phyloP scores from a whole-genome alignment of 345 rosid species.

The Euphorbia lathyris region DNA sequence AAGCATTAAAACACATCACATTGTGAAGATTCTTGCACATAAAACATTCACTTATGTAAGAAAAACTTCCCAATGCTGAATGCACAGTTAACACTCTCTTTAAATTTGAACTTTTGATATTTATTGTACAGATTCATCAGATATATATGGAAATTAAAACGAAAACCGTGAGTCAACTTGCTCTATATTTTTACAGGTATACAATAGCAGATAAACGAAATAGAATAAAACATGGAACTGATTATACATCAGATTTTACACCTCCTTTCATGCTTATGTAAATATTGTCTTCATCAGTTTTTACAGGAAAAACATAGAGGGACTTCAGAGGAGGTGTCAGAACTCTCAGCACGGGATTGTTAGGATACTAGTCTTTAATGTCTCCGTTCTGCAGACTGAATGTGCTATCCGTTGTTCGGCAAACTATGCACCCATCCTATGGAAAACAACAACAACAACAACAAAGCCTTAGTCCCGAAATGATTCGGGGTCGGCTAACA shows the following conservation, averaged over 20 bases:
- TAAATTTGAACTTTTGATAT: neutral
- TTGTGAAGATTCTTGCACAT: no score
- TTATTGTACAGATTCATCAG: neutral
- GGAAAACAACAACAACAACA: no score
- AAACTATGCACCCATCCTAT: constrained; percentile 92
- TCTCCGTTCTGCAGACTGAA: constrained; percentile 76
- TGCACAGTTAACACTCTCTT: neutral
- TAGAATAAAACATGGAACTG: neutral
- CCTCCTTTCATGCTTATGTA: constrained; percentile 57
- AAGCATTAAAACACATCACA: no score
- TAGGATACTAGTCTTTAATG: constrained; percentile 85
- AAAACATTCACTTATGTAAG: no score
- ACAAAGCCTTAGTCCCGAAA: no score
- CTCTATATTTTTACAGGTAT: constrained; percentile 5
- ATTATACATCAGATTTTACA: constrained; percentile 35
- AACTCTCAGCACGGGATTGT: constrained; percentile 79
- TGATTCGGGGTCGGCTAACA: no score
- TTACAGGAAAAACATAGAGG: constrained; percentile 66
- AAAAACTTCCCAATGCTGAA: no score
- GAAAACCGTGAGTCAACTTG: neutral
- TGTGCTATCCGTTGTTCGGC: constrained; percentile 87
- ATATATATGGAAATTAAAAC: neutral
- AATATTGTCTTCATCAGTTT: constrained; percentile 74
- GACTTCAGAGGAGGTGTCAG: constrained; percentile 77
- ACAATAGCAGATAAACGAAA: neutral